Percentiles rank a stretch among this genome's conserved stretches.
Evolutionary conservation across 108 stramenopile genomes (phyloP).

Genomic region (Stephanodiscus triporus): DNA sequence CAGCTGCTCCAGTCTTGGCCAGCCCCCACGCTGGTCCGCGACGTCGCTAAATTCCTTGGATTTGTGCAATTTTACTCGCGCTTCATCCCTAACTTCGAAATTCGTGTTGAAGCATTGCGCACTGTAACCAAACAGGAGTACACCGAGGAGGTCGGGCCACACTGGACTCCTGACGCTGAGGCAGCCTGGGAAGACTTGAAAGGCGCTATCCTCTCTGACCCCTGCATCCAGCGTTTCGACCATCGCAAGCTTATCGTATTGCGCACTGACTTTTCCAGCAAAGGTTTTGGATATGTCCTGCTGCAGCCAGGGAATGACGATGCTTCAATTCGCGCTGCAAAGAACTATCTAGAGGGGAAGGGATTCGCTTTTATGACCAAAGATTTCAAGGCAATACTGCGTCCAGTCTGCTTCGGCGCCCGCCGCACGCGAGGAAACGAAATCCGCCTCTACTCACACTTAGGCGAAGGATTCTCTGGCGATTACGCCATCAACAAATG

Average conservation of each 20-base stretch:
- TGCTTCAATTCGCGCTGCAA: too few relatives aligned
- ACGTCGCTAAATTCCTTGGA: conserved; percentile 15
- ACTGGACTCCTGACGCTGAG: not conserved
- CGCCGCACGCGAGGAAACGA: not conserved
- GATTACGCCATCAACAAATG: not conserved
- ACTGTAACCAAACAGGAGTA: not conserved
- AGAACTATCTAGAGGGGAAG: too few relatives aligned
- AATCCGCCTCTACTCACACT: not conserved
- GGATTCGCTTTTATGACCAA: conserved; percentile 11
- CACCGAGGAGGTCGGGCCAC: not conserved
- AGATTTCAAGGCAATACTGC: not conserved
- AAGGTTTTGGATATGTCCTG: conserved; percentile 10
- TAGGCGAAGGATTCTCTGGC: not conserved
- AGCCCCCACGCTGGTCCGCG: conserved; percentile 3
- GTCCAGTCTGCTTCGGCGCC: conserved; percentile 7
- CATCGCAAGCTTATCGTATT: not conserved
- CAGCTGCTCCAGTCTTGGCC: not conserved
- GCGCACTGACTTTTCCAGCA: conserved; percentile 9
- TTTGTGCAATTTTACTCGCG: conserved; percentile 12
- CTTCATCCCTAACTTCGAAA: conserved; percentile 22
- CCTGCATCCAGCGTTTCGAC: conserved; percentile 14
- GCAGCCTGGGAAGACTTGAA: conserved; percentile 1
- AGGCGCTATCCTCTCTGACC: conserved; percentile 12
- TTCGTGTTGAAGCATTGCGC: not conserved
- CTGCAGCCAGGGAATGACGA: conserved; percentile 8